Evolutionary conservation across 2,329 filamentous ascomycete species (phyloP), one percentile per base, ranked within the genome.

Genomic region (Penicillium verrucosum): DNA sequence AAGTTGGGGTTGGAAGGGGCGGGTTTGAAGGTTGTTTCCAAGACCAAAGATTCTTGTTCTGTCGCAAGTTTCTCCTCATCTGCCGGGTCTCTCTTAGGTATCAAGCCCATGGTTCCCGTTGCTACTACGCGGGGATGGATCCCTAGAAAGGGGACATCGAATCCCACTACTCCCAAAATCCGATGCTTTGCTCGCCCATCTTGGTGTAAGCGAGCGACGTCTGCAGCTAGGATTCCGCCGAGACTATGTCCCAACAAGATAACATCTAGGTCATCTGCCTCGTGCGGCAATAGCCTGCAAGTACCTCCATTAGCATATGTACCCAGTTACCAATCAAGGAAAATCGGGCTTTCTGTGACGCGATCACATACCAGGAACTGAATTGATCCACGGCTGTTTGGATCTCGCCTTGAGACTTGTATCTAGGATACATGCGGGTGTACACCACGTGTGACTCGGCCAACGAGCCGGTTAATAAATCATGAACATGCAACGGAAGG

Each of bases 181-280:
- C 85, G 83, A 75, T 96, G 90, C 60, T 85, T 86, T 2, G 46
- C 37, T 30, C 47, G 42, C 5, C 36, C 57, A 3, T 58, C 32
- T 36, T 37, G 45, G 38, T 75, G 66, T 12, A 89, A 81, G 43
- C 96, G 77, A 3, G 85, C 85, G 27, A 95, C 83, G 65, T 97
- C 92, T 1, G 89, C 90, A 27, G 89, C 85, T 27, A 97, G 74
- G 25, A 97, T 80, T 1, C 92, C 92, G 16, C 92, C 92, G 85
- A 97, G 93, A 41, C 90, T 95, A 72, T 96, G 92, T 0, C 92
- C 92, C 3, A 96, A 78, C 3, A 97, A 80, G 21, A 97, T 80
- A 2, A 95, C 81, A 76, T 97, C 92, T 1, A 90, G 92, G 21
- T 79, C 82, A 4, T 81, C 76, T 29, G 84, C 84, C 71, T 93